phyloP scores from a whole-genome alignment of 2,329 filamentous ascomycete genomes.

The Hymenoscyphus fraxineus region DNA sequence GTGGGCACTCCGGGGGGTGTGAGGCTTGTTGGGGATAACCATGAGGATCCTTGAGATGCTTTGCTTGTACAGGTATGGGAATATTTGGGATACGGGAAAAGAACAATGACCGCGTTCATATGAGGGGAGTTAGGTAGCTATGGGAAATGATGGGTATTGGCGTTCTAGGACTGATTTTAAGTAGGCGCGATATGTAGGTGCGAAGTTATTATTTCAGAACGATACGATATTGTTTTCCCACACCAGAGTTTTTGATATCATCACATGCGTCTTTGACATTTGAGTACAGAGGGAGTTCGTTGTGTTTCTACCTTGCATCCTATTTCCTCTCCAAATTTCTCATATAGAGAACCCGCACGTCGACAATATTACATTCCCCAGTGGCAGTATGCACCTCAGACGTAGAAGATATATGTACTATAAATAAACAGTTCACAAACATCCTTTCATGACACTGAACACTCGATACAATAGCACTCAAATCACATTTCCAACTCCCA shows the following conservation, averaged over 20 bases:
- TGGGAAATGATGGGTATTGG: neutral
- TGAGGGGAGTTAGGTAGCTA: neutral
- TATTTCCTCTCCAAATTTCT: too few relatives aligned
- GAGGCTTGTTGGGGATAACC: slow-evolving; percentile 23
- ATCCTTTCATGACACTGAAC: too few relatives aligned
- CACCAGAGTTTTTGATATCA: neutral
- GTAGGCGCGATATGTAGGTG: neutral
- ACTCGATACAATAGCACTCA: too few relatives aligned
- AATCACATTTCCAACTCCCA: too few relatives aligned
- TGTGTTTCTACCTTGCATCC: too few relatives aligned
- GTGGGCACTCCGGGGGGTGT: slow-evolving; percentile 23
- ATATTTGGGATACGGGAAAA: neutral
- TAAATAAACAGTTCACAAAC: too few relatives aligned
- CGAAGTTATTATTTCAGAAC: neutral
- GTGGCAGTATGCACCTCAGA: too few relatives aligned
- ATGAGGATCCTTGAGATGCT: neutral
- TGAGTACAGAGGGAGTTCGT: neutral
- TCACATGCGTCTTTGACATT: neutral
- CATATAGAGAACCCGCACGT: too few relatives aligned
- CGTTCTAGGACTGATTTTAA: neutral
- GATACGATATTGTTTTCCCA: neutral
- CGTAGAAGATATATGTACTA: too few relatives aligned
- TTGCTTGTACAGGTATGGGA: neutral
- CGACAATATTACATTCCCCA: too few relatives aligned
- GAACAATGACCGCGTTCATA: neutral